These are phyloP conservation scores for Lichtheimia corymbifera DNA, from an alignment of 371 early-diverging fungal species.

Conservation along the genomic window DNA sequence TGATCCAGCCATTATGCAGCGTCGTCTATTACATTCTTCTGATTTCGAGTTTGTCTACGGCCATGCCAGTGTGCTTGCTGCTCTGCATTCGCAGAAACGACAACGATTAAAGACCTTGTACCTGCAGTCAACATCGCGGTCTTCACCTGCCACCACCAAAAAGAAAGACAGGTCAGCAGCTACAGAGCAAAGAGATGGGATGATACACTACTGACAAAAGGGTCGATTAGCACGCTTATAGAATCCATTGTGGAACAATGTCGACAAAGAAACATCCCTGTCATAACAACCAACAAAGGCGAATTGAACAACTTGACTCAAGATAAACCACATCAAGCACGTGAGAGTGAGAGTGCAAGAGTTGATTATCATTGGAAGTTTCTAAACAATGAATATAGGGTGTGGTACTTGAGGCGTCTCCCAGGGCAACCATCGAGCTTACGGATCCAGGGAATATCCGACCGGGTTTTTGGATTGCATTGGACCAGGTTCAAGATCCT, in stretches of 20 bases:
- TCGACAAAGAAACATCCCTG: slow-evolving; percentile 10
- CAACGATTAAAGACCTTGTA: slow-evolving; percentile 5
- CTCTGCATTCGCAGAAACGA: slow-evolving; percentile 15
- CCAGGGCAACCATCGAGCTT: slow-evolving; percentile 5
- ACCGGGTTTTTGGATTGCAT: slow-evolving; percentile 50
- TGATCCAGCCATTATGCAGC: no score
- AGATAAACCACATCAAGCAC: slow-evolving; percentile 31
- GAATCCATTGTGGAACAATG: slow-evolving; percentile 12
- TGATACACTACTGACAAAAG: no score
- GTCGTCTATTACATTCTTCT: no score
- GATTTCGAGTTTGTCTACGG: slow-evolving; percentile 21
- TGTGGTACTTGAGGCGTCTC: slow-evolving; percentile 21
- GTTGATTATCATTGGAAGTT: background rate
- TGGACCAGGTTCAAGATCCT: slow-evolving; percentile 69
- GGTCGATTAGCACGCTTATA: background rate
- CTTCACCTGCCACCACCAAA: background rate
- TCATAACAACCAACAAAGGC: slow-evolving; percentile 21
- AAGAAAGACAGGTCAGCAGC: background rate
- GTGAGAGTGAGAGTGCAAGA: background rate
- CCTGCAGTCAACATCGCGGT: slow-evolving; percentile 10
- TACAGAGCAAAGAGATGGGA: background rate
- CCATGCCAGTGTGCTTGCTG: slow-evolving; percentile 19
- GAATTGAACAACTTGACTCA: slow-evolving; percentile 25
- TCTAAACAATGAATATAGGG: slow-evolving; percentile 11
- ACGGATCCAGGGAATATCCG: background rate